Evolutionary conservation across 2,329 filamentous ascomycete species (phyloP).

Genomic region (Neospermospora avenae): DNA sequence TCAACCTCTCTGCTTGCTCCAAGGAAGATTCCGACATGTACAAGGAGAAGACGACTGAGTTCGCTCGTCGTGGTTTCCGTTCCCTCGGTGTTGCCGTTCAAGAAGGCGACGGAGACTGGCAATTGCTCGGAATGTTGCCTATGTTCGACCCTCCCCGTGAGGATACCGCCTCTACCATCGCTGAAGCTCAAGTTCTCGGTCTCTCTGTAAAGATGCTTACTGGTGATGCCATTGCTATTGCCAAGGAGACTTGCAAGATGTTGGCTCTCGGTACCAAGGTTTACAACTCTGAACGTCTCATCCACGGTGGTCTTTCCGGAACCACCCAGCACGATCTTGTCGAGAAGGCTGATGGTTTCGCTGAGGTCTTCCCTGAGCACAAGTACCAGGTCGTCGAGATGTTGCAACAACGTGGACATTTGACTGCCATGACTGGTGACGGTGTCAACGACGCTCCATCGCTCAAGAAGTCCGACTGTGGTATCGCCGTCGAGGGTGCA

Average conservation of each 20-base stretch:
- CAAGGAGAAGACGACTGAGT: slow-evolving; percentile 70
- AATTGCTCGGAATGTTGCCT: slow-evolving; percentile 71
- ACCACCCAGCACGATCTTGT: slow-evolving; percentile 73
- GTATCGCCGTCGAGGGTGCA: slow-evolving; percentile 90
- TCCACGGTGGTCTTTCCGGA: slow-evolving; percentile 71
- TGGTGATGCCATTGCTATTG: slow-evolving; percentile 75
- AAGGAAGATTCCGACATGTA: slow-evolving; percentile 63
- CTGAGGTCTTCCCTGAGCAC: slow-evolving; percentile 92
- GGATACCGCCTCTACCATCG: slow-evolving; percentile 74
- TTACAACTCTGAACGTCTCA: slow-evolving; percentile 75
- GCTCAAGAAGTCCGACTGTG: slow-evolving; percentile 90
- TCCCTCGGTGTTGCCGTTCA: slow-evolving; percentile 76
- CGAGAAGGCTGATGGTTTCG: slow-evolving; percentile 89
- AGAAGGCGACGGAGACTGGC: slow-evolving; percentile 69
- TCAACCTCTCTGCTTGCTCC: slow-evolving; percentile 65
- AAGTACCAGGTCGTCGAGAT: slow-evolving; percentile 96
- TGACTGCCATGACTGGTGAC: slow-evolving; percentile 95
- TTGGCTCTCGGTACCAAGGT: slow-evolving; percentile 76
- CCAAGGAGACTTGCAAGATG: slow-evolving; percentile 82
- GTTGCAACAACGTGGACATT: slow-evolving; percentile 87
- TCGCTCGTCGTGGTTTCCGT: slow-evolving; percentile 76
- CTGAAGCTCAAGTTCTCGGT: slow-evolving; percentile 72
- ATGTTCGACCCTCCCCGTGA: slow-evolving; percentile 80
- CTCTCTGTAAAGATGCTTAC: slow-evolving; percentile 80
- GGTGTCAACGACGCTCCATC: slow-evolving; percentile 94